Evolutionary conservation across 371 early-diverging fungal genomes (phyloP).

Genomic region (Mycotypha africana): DNA sequence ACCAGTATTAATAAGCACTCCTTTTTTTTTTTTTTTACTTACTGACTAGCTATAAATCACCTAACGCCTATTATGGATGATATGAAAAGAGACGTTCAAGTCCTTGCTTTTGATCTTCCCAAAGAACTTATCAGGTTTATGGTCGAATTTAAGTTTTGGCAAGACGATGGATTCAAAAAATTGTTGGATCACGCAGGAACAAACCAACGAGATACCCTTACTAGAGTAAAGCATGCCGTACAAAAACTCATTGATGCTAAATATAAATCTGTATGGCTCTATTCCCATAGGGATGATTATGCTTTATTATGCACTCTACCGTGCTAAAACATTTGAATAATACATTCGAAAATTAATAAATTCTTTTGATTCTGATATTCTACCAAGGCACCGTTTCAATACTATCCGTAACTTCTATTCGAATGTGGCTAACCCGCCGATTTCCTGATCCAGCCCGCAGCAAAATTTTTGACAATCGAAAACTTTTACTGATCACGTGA

Average conservation of each 20-base stretch:
- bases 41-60: conserved; percentile 44
- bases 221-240: conserved; percentile 54
- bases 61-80: conserved; percentile 50
- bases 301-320: conserved; percentile 43
- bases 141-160: conserved; percentile 52
- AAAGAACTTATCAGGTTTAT: conserved; percentile 53
- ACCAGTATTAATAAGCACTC: too few species aligned
- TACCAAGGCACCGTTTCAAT: too few species aligned
- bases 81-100: conserved; percentile 54
- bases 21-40: conserved; percentile 1
- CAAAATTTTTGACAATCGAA: too few species aligned
- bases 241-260: conserved; percentile 56
- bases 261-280: conserved; percentile 65
- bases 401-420: too few species aligned
- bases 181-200: conserved; percentile 25
- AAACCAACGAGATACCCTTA: conserved; percentile 34
- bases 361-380: too few species aligned
- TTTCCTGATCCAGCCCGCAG: too few species aligned
- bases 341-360: too few species aligned
- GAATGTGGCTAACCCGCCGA: too few species aligned
- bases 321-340: too few species aligned
- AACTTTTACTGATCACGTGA: too few species aligned
- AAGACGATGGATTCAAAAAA: conserved; percentile 60
- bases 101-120: conserved; percentile 64
- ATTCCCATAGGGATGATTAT: conserved; percentile 65